phyloP scores from a whole-genome alignment of 805 yeast species.

The Kluyveromyces lactis region DNA sequence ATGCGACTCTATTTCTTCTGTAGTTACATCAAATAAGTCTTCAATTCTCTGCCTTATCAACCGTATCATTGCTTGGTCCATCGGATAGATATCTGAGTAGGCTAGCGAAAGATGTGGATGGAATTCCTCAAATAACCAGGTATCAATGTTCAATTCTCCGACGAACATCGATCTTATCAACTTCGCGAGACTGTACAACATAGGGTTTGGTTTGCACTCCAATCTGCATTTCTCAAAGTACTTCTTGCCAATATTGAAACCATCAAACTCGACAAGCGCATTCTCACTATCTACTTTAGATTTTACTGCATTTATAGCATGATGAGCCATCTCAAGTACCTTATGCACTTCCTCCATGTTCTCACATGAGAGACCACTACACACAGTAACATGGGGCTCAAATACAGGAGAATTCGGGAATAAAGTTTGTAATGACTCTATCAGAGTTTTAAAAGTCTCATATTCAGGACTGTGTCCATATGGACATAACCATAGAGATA shows the following conservation, averaged over 20 bases:
- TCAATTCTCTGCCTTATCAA: constrained; percentile 57
- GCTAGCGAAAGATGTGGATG: constrained; percentile 69
- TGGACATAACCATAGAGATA: constrained; percentile 76
- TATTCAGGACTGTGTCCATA: constrained; percentile 41
- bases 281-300: constrained; percentile 5
- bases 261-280: constrained; percentile 19
- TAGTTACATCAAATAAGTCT: constrained; percentile 47
- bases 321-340: constrained; percentile 50
- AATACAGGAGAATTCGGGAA: constrained; percentile 63
- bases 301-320: constrained; percentile 28
- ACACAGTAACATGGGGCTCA: constrained; percentile 72
- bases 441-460: constrained; percentile 50
- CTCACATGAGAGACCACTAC: constrained; percentile 47
- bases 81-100: constrained; percentile 56
- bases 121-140: constrained; percentile 50
- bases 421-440: constrained; percentile 58
- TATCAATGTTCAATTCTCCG: constrained; percentile 34
- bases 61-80: constrained; percentile 56
- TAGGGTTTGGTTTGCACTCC: constrained; percentile 20
- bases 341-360: constrained; percentile 49
- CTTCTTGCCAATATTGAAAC: constrained; percentile 20
- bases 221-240: constrained; percentile 24
- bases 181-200: constrained; percentile 30
- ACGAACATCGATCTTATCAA: constrained; percentile 53
- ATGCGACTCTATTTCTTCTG: constrained; percentile 6